Base-by-base conservation (phyloP, 2,329 filamentous ascomycete species). In the Fusarium sp. region DNA sequence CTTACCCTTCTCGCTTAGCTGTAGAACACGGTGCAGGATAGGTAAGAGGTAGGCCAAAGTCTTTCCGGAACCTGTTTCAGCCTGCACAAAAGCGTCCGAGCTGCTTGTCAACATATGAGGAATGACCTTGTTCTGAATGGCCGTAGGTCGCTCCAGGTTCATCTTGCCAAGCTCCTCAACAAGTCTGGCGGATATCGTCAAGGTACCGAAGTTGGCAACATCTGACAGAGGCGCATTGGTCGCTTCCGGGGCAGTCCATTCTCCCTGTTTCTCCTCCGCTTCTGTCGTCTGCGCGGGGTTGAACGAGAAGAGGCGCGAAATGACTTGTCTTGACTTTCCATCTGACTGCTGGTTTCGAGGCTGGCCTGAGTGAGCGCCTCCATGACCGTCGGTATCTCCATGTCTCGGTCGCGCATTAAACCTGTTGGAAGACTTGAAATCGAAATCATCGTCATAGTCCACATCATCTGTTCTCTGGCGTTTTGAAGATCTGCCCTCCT, bases 51-150 rank as follows among this genome's bases (percentile, higher is more conserved):
- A 99, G n/a, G 96, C 93, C 62, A 99, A 82, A 0, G 96, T 99
- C 82, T 99, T 99, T 80, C 96, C 96, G 0, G 96, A 99, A 71
- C 96, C 96, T 0, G 96, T 99, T 81, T 99, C 92, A 4, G 96
- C 96, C 78, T 98, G 96, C 33, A 99, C 91, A 74, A 99, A 99
- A 3, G 94, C 94, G 82, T 99, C 96, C 45, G 88, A 90, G 72
- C 97, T 92, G 53, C 91, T 90, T 41, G 89, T 89, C 44, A 97
- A 80, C 64, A 99, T 81, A 72, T 96, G 90, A 41, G 92, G 86
- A 39, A 99, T 90, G 1, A 95, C 91, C 65, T 92, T 93, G 73
- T 94, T 94, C 80, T 99, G 96, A 76, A 99, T 97, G 1, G 93
- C 93, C 0, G 96, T 99, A 7, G 96, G 96, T 0, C 93, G 92